Evolutionary conservation across 2,329 filamentous ascomycete genomes (phyloP), one percentile per base, ranked within the genome.

Genomic region (Ophioceras dolichostomum): DNA sequence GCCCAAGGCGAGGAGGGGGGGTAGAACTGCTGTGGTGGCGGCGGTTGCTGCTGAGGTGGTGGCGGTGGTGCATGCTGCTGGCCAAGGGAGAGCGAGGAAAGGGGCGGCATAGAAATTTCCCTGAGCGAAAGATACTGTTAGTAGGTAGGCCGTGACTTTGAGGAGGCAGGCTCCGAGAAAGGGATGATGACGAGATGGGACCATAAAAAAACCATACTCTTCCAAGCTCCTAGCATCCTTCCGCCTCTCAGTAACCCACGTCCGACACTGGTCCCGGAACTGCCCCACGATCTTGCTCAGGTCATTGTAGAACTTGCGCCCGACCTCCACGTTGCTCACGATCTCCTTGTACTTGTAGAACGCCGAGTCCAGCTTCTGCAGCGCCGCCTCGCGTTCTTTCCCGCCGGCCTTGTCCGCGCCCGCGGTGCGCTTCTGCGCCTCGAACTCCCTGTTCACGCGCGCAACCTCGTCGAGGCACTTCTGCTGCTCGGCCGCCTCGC

Each of bases 301-400:
- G 52, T 96, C 88, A 48, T 98, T 98, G 64, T 96, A 98, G 55
- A 98, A 98, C 55, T 91, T 95, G 37, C 89, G 70, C 1, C 86
- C 91, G 0, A 83, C 84, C 46, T 96, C 89, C 3, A 95, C 69
- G 52, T 96, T 94, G 45, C 76, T 84, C 40, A 94, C 77, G 39
- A 96, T 85, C 56, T 98, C 89, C 60, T 94, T 94, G 65, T 96
- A 96, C 60, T 89, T 93, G 58, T 87, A 78, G 55, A 94, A 96
- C 1, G 86, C 89, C 45, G 83, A 87, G 56, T 96, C 89, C 9
- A 98, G 66, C 43, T 73, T 77, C 58, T 98, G 91, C 34, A 98
- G 61, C 0, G 86, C 87, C 47, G 82, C 73, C 55, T 96, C 89
- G 12, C 91, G 76, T 52, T 94, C 87, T 42, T 61, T 57, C 45